These are phyloP conservation scores for Myxozyma kluyveri DNA, from an alignment of 805 yeast species.

Conservation along the genomic window DNA sequence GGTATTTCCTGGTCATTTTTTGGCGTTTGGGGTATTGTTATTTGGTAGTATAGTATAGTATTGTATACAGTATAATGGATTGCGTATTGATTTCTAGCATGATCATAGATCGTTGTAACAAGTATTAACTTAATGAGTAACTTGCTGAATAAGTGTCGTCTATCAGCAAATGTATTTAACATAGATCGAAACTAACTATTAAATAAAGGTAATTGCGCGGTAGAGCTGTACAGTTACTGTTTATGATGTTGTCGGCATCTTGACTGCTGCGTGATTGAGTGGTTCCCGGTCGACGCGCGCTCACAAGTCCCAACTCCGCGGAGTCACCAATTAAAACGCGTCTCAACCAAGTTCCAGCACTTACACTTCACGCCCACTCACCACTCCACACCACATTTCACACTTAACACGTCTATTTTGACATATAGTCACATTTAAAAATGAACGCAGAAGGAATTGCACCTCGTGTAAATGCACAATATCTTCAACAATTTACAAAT, in stretches of 20 bases:
- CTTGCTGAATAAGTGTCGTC: no score
- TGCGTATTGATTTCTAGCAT: no score
- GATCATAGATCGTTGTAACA: no score
- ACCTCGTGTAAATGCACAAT: constrained; percentile 38
- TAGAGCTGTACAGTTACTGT: no score
- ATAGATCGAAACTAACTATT: no score
- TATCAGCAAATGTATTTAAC: no score
- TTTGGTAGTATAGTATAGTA: not conserved
- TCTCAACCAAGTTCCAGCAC: not conserved
- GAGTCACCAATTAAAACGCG: not conserved
- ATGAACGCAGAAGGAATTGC: constrained; percentile 21
- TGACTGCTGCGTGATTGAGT: no score
- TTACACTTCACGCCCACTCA: not conserved
- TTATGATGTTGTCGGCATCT: no score
- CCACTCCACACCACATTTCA: not conserved
- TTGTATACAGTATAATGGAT: not conserved
- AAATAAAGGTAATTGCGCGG: no score
- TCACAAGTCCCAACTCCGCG: not conserved
- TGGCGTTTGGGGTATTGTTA: not conserved
- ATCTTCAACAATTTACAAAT: constrained; percentile 29
- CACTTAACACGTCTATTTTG: not conserved
- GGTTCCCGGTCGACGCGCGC: no score
- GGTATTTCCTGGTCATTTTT: not conserved
- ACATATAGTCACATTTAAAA: not conserved
- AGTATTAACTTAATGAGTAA: no score